Base-by-base conservation (phyloP, 148 eudicot genomes). In the Camellia lanceoleosa region DNA sequence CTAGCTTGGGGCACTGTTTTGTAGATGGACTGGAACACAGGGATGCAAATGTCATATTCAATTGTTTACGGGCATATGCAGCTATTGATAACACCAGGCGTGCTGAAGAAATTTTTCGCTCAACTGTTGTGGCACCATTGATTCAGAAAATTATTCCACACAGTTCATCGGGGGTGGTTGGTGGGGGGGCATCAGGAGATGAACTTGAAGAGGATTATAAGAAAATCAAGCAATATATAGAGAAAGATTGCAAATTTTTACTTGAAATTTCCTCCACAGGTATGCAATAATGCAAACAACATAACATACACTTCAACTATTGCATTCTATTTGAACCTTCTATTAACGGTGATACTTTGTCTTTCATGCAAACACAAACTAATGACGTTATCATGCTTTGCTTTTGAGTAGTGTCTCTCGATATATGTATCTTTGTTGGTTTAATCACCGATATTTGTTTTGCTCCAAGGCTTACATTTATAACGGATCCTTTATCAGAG, bases 21-120 rank as follows among this genome's bases (percentile, higher is more conserved):
- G 91, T 89, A 67, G 98, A 94, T 88, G 98, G 97, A 79, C 83
- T 96, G 72, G 90, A 89, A 85, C 95, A 96, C 84, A 87, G 84
- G 75, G 99, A 96, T 88, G 94, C 82, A 72, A 94, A 87, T 89
- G 97, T 89, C 47, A 90, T 96, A 79, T 96, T 94, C 86, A 96
- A 96, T 80, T 96, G 99, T 74, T 82, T 96, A 76, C 98, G 98
- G 83, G 99, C 99, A 80, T 96, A 93, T 91, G 98, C 99, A 73
- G 95, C 98, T 66, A 90, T 94, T 75, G 99, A 96, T 80, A 92
- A 91, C 81, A 92, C 98, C 75, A 83, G 80, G 49, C 91, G 82
- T 85, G 97, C 98, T 11, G 99, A 96, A 89, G 99, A 92, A 79
- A 94, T 90, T 68, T 96, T 92, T 75, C 94, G 98, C 49, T 87